These are phyloP conservation scores for Allantophomopsis lycopodina DNA, from an alignment of 2,329 filamentous ascomycete species.

Conservation along the genomic window DNA sequence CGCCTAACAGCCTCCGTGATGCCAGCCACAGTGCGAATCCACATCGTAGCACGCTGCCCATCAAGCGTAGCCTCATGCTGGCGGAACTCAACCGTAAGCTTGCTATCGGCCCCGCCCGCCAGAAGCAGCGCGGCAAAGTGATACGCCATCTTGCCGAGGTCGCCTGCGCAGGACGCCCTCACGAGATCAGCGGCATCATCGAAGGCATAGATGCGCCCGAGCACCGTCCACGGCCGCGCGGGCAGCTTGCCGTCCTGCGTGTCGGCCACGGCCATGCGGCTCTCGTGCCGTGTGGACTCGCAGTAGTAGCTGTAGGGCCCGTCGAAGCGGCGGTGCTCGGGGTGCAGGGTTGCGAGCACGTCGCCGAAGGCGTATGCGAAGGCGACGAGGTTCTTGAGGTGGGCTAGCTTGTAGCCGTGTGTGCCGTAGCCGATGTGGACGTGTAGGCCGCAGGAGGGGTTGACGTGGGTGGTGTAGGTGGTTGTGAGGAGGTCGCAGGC, in stretches of 20 bases:
- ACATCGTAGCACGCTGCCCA: not conserved
- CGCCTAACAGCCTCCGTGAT: not conserved
- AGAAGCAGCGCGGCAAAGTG: not conserved
- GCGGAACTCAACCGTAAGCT: not conserved
- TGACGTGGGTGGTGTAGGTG: slow-evolving; percentile 9
- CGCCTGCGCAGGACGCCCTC: not conserved
- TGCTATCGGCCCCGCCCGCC: not conserved
- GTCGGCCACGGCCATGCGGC: no score
- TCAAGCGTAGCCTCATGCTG: not conserved
- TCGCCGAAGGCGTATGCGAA: not conserved
- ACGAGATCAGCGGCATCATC: not conserved
- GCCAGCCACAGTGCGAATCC: not conserved
- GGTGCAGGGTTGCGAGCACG: slow-evolving; percentile 13
- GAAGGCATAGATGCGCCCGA: not conserved
- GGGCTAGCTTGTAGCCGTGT: slow-evolving; percentile 9
- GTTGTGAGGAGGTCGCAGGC: slow-evolving; percentile 3
- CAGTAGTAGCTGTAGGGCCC: not conserved
- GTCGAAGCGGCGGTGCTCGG: not conserved
- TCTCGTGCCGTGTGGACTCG: no score
- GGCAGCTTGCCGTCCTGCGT: no score
- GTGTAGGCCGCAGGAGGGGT: slow-evolving; percentile 13
- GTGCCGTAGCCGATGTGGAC: slow-evolving; percentile 17
- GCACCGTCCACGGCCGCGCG: no score
- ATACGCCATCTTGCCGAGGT: not conserved
- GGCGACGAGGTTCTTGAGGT: slow-evolving; percentile 16